Base-by-base conservation (phyloP, 495 filamentous ascomycete species). In the Ascodesmis nigricans region DNA sequence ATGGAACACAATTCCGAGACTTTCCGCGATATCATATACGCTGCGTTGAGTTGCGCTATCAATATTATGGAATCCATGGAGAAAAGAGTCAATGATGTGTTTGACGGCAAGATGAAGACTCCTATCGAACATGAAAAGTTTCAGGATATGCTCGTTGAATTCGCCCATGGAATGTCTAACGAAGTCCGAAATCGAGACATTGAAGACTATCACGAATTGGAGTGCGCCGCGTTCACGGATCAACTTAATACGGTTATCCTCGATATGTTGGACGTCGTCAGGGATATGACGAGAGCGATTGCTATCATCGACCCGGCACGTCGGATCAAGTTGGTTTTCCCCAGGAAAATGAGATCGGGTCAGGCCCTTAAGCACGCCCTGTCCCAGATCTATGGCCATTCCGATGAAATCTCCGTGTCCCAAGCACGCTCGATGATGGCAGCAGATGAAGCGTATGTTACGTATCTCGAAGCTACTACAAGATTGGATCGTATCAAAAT, bases 181-280 rank as follows among this genome's bases (percentile, higher is more conserved):
- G 46, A 49, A 29, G 19, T 37, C 3, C 22, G 16, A 13, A 25
- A 20, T 14, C 45, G 46, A 8, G 23, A 20, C 5, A 35, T 49
- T 15, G 36, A 19, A 7, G 42, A 21, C 20, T 33, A 33, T 8
- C 27, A 21, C 5, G 41, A 49, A 4, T 33, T 51, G 4, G 39
- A 46, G 11, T 42, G 40, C 4, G 39, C 46, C 21, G 46, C 47
- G 5, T 51, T 43, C 20, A 50, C 38, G 9, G 47, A 51, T 25
- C 43, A 50, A 27, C 13, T 51, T n/a, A 51, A 51, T 19, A 39
- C 47, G 1, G 31, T 43, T 23, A 24, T 50, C 21, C 26, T 51
- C 9, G 46, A 51, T 16, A 40, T 51, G 35, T 35, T 50, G 15
- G 36, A 43, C 18, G 29, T 35, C 25, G 32, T 45, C 17, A 34